Evolutionary conservation across 1,284 basidiomycete genomes (phyloP).

Genomic region (Ustilago bromivora): DNA sequence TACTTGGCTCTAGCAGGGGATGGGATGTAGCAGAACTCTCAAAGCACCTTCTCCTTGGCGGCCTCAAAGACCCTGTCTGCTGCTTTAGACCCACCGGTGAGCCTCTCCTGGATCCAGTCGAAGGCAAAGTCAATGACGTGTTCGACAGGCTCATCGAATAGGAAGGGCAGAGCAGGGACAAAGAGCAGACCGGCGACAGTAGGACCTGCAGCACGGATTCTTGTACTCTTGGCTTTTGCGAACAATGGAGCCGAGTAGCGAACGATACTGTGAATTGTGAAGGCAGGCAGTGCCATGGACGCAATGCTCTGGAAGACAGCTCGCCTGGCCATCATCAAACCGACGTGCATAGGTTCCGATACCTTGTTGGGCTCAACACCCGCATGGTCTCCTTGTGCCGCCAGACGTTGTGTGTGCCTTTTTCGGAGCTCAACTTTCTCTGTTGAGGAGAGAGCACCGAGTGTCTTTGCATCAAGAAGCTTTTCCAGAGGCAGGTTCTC

Average conservation of each 20-base stretch:
- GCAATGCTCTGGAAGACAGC: conserved; percentile 68
- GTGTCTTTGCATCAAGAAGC: conserved; percentile 41
- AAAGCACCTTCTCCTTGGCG: conserved; percentile 44
- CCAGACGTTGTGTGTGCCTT: conserved; percentile 40
- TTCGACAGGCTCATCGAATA: conserved; percentile 71
- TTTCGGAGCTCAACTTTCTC: conserved; percentile 57
- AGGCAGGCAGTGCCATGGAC: conserved; percentile 61
- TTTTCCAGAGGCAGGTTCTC: conserved; percentile 45
- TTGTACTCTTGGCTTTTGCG: conserved; percentile 75
- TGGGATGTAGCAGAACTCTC: background rate
- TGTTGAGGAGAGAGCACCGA: conserved; percentile 28
- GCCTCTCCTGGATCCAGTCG: conserved; percentile 70
- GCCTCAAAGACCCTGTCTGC: conserved; percentile 32
- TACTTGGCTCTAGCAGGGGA: background rate
- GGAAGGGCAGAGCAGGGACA: conserved; percentile 59
- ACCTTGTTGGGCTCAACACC: conserved; percentile 39
- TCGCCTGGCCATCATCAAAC: conserved; percentile 55
- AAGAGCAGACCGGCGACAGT: conserved; percentile 77
- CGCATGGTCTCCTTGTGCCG: conserved; percentile 34
- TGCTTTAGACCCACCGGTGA: conserved; percentile 27
- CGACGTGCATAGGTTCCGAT: conserved; percentile 50
- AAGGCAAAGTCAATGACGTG: conserved; percentile 72
- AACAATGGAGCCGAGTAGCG: conserved; percentile 81
- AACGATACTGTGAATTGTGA: conserved; percentile 66
- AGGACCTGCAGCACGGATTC: conserved; percentile 82